phyloP scores from a whole-genome alignment of 2,329 filamentous ascomycete species.

The Penicillium sp. region DNA sequence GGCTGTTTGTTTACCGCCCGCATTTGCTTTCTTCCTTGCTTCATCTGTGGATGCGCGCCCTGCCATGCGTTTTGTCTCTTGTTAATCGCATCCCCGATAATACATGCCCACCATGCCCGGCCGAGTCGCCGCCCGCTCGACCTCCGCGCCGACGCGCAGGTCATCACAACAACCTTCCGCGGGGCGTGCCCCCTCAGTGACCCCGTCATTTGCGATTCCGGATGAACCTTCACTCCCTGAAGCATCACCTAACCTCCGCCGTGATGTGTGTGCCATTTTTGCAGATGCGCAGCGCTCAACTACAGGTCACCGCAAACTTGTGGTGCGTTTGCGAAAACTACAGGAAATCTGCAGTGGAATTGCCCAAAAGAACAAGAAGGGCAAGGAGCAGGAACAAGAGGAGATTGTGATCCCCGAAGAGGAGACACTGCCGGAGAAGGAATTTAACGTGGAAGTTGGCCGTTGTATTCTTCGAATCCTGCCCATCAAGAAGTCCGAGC shows the following conservation, averaged over 20 bases:
- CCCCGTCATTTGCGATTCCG: slow-evolving; percentile 53
- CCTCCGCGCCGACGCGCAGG: slow-evolving; percentile 38
- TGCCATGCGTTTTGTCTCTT: slow-evolving; percentile 20
- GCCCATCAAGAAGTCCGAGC: slow-evolving; percentile 87
- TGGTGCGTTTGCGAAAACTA: slow-evolving; percentile 82
- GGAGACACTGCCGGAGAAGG: slow-evolving; percentile 75
- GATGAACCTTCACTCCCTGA: slow-evolving; percentile 57
- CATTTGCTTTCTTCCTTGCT: slow-evolving; percentile 14
- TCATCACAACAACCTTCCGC: slow-evolving; percentile 65
- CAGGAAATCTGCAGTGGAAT: slow-evolving; percentile 78
- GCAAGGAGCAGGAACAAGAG: slow-evolving; percentile 54
- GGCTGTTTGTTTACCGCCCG: slow-evolving; percentile 42
- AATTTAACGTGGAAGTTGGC: slow-evolving; percentile 84
- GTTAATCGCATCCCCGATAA: slow-evolving; percentile 19
- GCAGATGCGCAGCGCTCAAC: slow-evolving; percentile 84
- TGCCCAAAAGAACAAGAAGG: slow-evolving; percentile 39
- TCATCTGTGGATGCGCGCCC: slow-evolving; percentile 19
- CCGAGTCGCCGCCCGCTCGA: slow-evolving; percentile 42
- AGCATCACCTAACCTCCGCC: slow-evolving; percentile 61
- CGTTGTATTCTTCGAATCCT: slow-evolving; percentile 80
- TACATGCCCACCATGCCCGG: slow-evolving; percentile 36
- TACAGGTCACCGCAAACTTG: slow-evolving; percentile 85
- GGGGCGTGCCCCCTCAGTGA: slow-evolving; percentile 70
- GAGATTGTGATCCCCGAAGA: slow-evolving; percentile 46
- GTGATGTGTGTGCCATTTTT: slow-evolving; percentile 71